Percentiles rank a stretch among this genome's conserved stretches.
Evolutionary conservation across 192 early-diverging fungal species (phyloP).

Genomic region (Helicostylum pulchrum): DNA sequence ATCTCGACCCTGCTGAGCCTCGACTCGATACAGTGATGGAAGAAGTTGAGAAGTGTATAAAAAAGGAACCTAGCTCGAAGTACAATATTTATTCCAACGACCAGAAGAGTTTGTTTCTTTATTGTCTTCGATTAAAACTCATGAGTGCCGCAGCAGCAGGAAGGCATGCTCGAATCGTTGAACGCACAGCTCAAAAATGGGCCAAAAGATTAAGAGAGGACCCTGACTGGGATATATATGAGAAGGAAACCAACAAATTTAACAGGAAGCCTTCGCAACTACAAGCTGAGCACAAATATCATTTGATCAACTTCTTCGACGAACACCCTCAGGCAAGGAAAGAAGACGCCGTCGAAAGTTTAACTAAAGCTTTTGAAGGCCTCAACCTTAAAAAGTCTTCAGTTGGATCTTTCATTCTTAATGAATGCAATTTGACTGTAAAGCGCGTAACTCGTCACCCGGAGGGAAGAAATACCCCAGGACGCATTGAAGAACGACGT

Average conservation of each 20-base stretch:
- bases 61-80: neutral
- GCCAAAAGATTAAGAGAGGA: neutral
- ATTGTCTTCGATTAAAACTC: neutral
- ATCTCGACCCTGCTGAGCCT: no score
- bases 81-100: neutral
- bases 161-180: neutral
- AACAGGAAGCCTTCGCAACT: neutral
- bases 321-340: neutral
- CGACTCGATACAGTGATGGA: no score
- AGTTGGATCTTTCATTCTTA: neutral
- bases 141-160: neutral
- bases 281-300: neutral
- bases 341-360: neutral
- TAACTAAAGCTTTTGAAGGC: neutral
- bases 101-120: constrained; percentile 1
- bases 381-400: neutral
- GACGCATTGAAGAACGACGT: neutral
- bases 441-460: neutral
- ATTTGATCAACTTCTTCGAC: neutral
- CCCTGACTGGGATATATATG: neutral
- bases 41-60: no score
- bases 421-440: constrained; percentile 1
- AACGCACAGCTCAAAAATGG: neutral
- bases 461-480: neutral
- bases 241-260: neutral